phyloP scores from a whole-genome alignment of 257 asterid species.

The Capsicum baccatum region DNA sequence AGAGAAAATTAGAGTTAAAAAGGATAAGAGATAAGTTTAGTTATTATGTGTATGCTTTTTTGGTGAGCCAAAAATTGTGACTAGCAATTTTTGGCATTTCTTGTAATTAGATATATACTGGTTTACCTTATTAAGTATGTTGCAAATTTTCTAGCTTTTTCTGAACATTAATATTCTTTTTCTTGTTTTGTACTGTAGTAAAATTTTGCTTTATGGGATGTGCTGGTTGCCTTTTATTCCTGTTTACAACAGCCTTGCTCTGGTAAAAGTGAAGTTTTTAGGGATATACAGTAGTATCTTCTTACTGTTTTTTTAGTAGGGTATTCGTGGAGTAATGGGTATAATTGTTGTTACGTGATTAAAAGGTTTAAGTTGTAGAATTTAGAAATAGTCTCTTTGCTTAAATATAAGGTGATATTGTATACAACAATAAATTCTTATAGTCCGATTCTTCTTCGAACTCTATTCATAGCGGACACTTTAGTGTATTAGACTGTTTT shows the following conservation, averaged over 20 bases:
- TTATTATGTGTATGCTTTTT: background rate
- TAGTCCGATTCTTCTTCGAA: no score
- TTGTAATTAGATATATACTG: conserved; percentile 19
- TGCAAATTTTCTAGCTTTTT: background rate
- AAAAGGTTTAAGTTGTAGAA: no score
- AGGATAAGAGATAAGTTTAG: background rate
- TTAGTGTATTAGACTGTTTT: no score
- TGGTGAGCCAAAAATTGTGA: background rate
- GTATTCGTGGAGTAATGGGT: no score
- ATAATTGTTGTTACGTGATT: no score
- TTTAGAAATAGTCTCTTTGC: no score
- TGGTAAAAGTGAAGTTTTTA: background rate
- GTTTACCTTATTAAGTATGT: background rate
- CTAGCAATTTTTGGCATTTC: background rate
- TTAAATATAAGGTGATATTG: no score
- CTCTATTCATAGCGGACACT: no score
- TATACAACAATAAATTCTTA: no score
- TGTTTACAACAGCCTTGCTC: background rate
- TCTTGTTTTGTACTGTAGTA: background rate
- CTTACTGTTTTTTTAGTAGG: no score
- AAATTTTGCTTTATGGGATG: background rate
- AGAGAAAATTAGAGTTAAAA: background rate
- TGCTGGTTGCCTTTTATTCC: background rate
- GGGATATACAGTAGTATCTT: background rate
- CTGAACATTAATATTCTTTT: background rate